Base-by-base conservation (phyloP, 2,329 filamentous ascomycete genomes). In the Verticillium alfalfae region DNA sequence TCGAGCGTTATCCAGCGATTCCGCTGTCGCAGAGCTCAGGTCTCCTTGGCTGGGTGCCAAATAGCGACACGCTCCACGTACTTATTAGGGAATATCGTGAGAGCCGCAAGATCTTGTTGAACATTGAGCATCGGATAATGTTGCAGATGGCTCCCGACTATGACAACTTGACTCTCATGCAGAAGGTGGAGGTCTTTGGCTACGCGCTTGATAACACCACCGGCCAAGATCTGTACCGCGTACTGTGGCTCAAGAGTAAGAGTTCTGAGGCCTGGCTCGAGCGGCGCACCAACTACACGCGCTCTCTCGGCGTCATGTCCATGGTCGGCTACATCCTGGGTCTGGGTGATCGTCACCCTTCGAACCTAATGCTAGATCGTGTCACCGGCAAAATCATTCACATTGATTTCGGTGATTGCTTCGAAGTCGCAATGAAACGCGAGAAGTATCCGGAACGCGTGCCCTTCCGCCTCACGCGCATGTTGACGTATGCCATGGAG, bases 301-400 rank as follows among this genome's bases (percentile, higher is more conserved):
- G 95, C 62, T 98, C 94, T 1, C 83, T 99, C 2, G 95, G 92
- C 68, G 95, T 99, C 70, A 99, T 99, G 95, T 97, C 93, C n/a
- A 99, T 99, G 93, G 95, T 98, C n/a, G 95, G 95, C 66, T 99
- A 99, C 75, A 98, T 99, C 66, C 87, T 99, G 26, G 96, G 95
- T 63, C 82, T 99, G 15, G 95, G 95, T 60, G 95, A 99, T 78
- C 89, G 96, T 57, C 95, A 99, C 77, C 96, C 96, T 41, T 97
- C 93, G 64, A 99, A 99, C 75, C 79, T 99, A 70, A 96, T 99
- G 90, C 88, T 99, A 49, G 95, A 99, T 75, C 90, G 93, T 45
- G 88, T 96, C 64, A 98, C 94, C 1, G 95, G 95, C 72, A 97
- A 96, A 80, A 95, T 99, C 65, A 89, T 99, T 67, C 95, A 99